Evolutionary conservation across 2,329 filamentous ascomycete species (phyloP).

Genomic region (Cercospora sp.): DNA sequence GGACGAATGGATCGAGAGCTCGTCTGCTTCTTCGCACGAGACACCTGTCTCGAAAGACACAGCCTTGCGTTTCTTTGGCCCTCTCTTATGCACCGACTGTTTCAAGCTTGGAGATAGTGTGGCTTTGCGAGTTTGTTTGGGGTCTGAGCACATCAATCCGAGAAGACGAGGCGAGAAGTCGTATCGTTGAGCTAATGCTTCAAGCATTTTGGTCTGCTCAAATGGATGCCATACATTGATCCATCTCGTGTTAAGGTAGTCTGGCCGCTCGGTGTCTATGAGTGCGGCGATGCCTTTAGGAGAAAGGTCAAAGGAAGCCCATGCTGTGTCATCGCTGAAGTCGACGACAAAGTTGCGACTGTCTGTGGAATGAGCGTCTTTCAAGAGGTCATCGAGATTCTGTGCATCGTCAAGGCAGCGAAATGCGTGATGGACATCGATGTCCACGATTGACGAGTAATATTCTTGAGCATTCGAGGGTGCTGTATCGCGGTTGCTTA

Average conservation of each 20-base stretch:
- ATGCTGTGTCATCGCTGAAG: slow-evolving; percentile 58
- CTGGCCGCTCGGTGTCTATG: slow-evolving; percentile 46
- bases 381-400: slow-evolving; percentile 50
- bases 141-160: slow-evolving; percentile 63
- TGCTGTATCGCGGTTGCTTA: slow-evolving; percentile 1
- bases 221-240: slow-evolving; percentile 74
- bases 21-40: slow-evolving; percentile 28
- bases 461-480: slow-evolving; percentile 21
- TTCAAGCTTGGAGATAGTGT: slow-evolving; percentile 15
- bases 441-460: slow-evolving; percentile 23
- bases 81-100: slow-evolving; percentile 13
- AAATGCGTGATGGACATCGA: slow-evolving; percentile 41
- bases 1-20: slow-evolving; percentile 33
- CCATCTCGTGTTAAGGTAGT: slow-evolving; percentile 63
- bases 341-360: slow-evolving; percentile 65
- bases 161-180: slow-evolving; percentile 67
- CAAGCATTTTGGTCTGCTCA: slow-evolving; percentile 57
- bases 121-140: slow-evolving; percentile 37
- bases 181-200: slow-evolving; percentile 61
- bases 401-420: slow-evolving; percentile 54
- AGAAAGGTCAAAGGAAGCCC: slow-evolving; percentile 57
- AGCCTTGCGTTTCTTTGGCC: slow-evolving; percentile 13
- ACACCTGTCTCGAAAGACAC: slow-evolving; percentile 11
- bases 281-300: slow-evolving; percentile 46
- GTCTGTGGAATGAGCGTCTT: slow-evolving; percentile 42